A percentile compares a stretch with the other conserved stretches of the same genome.
These are phyloP conservation scores for Aspergillus cejpii DNA, from an alignment of 2,329 filamentous ascomycete genomes.

Conservation along the genomic window DNA sequence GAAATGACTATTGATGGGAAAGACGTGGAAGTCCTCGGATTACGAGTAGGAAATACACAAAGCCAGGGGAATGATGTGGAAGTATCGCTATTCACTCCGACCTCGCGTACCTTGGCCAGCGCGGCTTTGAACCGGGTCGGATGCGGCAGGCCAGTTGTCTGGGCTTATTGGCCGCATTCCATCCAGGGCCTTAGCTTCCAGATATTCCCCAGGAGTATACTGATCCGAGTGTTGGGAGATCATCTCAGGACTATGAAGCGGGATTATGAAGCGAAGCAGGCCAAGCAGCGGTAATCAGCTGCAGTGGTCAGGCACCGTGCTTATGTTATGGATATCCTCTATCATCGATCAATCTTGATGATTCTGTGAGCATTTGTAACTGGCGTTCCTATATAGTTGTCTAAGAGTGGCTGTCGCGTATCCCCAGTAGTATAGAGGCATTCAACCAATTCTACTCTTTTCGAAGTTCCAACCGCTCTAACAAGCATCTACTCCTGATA, in stretches of 20 bases:
- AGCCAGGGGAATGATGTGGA: constrained; percentile 23
- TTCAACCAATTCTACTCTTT: too few relatives aligned
- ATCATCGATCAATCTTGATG: too few relatives aligned
- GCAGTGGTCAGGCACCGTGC: too few relatives aligned
- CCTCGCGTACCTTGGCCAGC: constrained; percentile 25
- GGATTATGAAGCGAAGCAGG: neutral
- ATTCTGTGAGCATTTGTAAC: too few relatives aligned
- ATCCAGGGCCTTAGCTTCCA: constrained; percentile 15
- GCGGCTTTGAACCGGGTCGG: constrained; percentile 32
- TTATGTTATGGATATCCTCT: too few relatives aligned
- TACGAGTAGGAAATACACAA: constrained; percentile 32
- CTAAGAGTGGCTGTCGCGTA: too few relatives aligned
- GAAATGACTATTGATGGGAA: constrained; percentile 39
- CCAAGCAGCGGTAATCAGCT: constrained; percentile 1
- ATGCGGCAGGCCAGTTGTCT: constrained; percentile 26
- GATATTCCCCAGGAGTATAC: neutral
- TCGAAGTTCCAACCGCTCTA: too few relatives aligned
- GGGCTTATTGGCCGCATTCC: constrained; percentile 31
- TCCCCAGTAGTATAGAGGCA: too few relatives aligned
- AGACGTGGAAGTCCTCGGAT: constrained; percentile 36
- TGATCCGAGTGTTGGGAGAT: neutral
- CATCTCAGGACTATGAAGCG: neutral
- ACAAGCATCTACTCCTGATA: too few relatives aligned
- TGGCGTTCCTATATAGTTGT: too few relatives aligned
- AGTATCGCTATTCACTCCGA: constrained; percentile 25